These are phyloP conservation scores for Colletotrichum siamense DNA, from an alignment of 2,329 filamentous ascomycete species.

Conservation along the genomic window DNA sequence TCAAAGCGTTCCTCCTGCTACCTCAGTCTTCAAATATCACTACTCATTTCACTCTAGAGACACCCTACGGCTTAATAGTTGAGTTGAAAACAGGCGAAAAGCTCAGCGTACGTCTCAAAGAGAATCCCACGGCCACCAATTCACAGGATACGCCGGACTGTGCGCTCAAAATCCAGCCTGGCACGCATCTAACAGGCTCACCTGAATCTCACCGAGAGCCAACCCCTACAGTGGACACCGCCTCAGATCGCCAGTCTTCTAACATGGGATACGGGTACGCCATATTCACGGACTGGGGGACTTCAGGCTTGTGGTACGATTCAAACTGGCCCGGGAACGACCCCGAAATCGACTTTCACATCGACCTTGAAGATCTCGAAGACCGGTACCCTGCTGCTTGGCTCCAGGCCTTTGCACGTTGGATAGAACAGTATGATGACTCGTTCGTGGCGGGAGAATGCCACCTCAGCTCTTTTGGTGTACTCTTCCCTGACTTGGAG, in stretches of 20 bases:
- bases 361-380: background rate
- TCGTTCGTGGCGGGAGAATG: background rate
- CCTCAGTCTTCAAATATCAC: background rate
- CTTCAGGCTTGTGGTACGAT: background rate
- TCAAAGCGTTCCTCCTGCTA: background rate
- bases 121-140: background rate
- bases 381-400: background rate
- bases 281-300: accelerated
- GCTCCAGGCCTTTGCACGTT: background rate
- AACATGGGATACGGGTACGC: accelerated
- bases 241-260: background rate
- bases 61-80: background rate
- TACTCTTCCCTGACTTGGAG: background rate
- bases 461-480: background rate
- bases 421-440: background rate
- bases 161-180: background rate
- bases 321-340: accelerated
- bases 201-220: background rate
- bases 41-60: background rate
- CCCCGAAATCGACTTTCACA: background rate
- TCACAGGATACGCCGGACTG: background rate
- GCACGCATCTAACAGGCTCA: accelerated
- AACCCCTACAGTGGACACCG: background rate
- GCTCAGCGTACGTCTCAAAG: background rate
- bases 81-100: background rate